These are phyloP conservation scores for Trametes hirsuta DNA, from an alignment of 1,284 basidiomycete genomes.

Conservation along the genomic window DNA sequence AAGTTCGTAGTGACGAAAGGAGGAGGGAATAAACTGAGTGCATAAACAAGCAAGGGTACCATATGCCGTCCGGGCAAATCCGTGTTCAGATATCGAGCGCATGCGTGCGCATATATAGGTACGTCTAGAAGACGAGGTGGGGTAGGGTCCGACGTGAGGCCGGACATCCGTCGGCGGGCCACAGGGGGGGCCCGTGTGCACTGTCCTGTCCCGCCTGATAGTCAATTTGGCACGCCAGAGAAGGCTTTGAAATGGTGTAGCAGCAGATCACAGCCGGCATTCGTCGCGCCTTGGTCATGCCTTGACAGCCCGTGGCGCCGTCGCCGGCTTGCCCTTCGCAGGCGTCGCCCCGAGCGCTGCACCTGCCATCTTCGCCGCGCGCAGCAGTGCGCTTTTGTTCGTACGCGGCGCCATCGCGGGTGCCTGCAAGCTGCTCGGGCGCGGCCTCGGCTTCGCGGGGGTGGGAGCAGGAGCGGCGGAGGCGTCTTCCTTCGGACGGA, in stretches of 20 bases:
- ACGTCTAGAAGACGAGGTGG: neutral
- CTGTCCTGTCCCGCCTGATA: too few relatives aligned
- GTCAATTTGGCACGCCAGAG: too few relatives aligned
- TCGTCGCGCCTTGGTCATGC: constrained; percentile 9
- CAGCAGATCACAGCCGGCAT: too few relatives aligned
- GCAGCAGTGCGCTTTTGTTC: constrained; percentile 75
- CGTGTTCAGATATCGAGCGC: constrained; percentile 9
- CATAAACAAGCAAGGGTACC: constrained; percentile 24
- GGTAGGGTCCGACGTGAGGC: neutral
- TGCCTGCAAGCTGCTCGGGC: constrained; percentile 56
- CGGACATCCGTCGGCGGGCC: neutral
- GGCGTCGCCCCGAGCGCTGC: constrained; percentile 18
- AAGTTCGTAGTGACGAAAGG: neutral
- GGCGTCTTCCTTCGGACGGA: constrained; percentile 2
- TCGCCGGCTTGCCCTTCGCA: constrained; percentile 19
- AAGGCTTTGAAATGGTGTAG: too few relatives aligned
- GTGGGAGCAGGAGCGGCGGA: neutral
- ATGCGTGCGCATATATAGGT: constrained; percentile 1
- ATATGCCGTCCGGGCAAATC: constrained; percentile 13
- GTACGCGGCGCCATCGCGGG: constrained; percentile 68
- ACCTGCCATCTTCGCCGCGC: constrained; percentile 65
- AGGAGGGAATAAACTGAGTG: constrained; percentile 18
- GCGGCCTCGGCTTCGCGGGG: constrained; percentile 38
- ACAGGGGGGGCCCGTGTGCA: neutral
- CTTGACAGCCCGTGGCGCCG: constrained; percentile 21